Evolutionary conservation across 2,329 filamentous ascomycete species (phyloP).

Genomic region (Aspergillus melleus): DNA sequence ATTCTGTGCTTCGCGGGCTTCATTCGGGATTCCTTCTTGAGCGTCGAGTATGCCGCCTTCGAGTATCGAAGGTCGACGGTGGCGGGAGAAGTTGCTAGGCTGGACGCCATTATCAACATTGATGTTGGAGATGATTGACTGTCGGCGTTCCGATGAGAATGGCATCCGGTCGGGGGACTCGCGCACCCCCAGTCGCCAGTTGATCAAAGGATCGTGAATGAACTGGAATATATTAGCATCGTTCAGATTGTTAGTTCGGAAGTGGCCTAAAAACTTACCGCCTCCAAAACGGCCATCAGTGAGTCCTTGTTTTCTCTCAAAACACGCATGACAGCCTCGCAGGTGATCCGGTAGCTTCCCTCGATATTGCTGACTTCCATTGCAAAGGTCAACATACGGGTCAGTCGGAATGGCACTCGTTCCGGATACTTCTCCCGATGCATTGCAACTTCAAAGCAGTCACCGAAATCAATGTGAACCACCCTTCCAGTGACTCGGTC

Average conservation of each 20-base stretch:
- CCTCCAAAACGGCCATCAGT: constrained; percentile 96
- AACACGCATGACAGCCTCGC: constrained; percentile 97
- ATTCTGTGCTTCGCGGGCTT: constrained; percentile 78
- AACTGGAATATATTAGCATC: constrained; percentile 59
- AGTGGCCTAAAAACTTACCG: constrained; percentile 61
- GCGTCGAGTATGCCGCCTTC: constrained; percentile 53
- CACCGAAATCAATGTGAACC: constrained; percentile 97
- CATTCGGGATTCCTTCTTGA: constrained; percentile 41
- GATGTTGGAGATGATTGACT: constrained; percentile 56
- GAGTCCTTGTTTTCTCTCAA: constrained; percentile 97
- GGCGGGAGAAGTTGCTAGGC: constrained; percentile 66
- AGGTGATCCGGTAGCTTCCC: constrained; percentile 96
- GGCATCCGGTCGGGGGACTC: constrained; percentile 61
- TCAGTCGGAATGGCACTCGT: constrained; percentile 94
- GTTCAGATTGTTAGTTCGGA: neutral
- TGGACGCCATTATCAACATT: constrained; percentile 53
- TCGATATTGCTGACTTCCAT: constrained; percentile 99
- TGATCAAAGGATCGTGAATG: constrained; percentile 98
- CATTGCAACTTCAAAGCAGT: constrained; percentile 99
- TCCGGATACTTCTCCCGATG: constrained; percentile 99
- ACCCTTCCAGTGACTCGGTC: constrained; percentile 95
- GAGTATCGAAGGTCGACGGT: constrained; percentile 68
- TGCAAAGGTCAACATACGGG: constrained; percentile 97
- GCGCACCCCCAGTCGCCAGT: constrained; percentile 77
- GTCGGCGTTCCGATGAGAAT: constrained; percentile 61